Evolutionary conservation across 768 basidiomycete species (phyloP).

Genomic region (Panaeolus cyanescens): DNA sequence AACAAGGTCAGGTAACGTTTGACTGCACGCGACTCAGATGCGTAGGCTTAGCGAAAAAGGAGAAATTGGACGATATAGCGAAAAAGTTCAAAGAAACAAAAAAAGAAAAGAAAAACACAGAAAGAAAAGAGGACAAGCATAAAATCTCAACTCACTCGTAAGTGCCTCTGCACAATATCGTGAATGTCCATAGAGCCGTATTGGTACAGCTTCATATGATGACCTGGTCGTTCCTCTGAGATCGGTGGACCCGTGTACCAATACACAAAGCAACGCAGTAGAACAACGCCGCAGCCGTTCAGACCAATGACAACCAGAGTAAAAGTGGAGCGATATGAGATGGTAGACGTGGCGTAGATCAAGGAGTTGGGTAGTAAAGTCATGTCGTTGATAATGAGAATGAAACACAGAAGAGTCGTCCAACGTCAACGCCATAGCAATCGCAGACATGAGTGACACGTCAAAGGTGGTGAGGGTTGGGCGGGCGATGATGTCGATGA

Average conservation of each 20-base stretch:
- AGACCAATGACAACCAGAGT: not conserved
- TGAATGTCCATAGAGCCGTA: constrained; percentile 65
- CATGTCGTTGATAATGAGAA: too few species aligned
- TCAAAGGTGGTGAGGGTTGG: not conserved
- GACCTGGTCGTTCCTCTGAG: constrained; percentile 62
- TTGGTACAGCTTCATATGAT: constrained; percentile 72
- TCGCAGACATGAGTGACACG: too few species aligned
- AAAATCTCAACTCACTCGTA: constrained; percentile 32
- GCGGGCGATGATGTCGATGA: not conserved
- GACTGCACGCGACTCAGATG: too few species aligned
- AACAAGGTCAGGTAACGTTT: too few species aligned
- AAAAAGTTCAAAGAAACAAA: too few species aligned
- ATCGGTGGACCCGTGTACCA: not conserved
- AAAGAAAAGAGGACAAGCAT: not conserved
- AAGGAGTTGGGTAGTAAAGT: too few species aligned
- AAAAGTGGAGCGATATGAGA: not conserved
- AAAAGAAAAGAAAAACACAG: not conserved
- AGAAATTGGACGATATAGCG: too few species aligned
- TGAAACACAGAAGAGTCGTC: too few species aligned
- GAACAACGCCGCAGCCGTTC: not conserved
- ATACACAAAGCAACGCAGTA: not conserved
- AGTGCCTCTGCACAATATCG: constrained; percentile 61
- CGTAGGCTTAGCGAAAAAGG: too few species aligned
- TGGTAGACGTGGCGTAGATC: too few species aligned
- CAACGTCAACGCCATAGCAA: not conserved